Conservation (phyloP, 164 flowering plant genomes). For the Platanus orientalis region DNA sequence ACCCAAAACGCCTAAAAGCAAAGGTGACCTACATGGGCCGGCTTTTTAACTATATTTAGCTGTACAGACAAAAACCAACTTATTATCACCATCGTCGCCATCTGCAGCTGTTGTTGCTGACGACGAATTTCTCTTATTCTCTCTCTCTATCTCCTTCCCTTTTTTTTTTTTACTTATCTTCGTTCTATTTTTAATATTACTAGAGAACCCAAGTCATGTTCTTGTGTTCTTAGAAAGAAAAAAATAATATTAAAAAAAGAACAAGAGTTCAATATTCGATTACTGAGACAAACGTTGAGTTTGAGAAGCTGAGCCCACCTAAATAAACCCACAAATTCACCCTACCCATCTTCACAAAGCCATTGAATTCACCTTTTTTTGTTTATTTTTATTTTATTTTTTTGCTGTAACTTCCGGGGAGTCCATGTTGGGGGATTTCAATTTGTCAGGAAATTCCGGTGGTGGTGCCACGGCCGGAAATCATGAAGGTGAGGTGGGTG, state of each 20-base stretch:
- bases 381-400: constrained; percentile 11
- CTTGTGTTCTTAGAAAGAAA: constrained; percentile 10
- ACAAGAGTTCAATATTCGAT: constrained; percentile 31
- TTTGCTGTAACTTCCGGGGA: constrained; percentile 16
- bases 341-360: no score
- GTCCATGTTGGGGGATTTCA: constrained; percentile 34
- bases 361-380: constrained; percentile 45
- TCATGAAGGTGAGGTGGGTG: constrained; percentile 8
- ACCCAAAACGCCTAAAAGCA: constrained; percentile 35
- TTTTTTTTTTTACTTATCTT: constrained; percentile 3
- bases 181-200: constrained; percentile 19
- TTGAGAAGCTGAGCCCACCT: constrained; percentile 58
- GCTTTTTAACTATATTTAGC: constrained; percentile 75
- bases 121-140: constrained; percentile 12
- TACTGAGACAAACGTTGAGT: constrained; percentile 29
- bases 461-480: constrained; percentile 9
- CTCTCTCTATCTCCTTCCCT: constrained; percentile 8
- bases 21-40: constrained; percentile 66
- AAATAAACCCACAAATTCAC: constrained; percentile 48
- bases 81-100: constrained; percentile 58
- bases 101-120: constrained; percentile 46
- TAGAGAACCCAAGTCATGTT: constrained; percentile 17
- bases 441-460: constrained; percentile 19
- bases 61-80: constrained; percentile 74
- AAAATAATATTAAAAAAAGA: constrained; percentile 9